Evolutionary conservation across 139 green algal genomes (phyloP), one percentile per base, ranked within the genome.

Genomic region (Chlorella sp.): DNA sequence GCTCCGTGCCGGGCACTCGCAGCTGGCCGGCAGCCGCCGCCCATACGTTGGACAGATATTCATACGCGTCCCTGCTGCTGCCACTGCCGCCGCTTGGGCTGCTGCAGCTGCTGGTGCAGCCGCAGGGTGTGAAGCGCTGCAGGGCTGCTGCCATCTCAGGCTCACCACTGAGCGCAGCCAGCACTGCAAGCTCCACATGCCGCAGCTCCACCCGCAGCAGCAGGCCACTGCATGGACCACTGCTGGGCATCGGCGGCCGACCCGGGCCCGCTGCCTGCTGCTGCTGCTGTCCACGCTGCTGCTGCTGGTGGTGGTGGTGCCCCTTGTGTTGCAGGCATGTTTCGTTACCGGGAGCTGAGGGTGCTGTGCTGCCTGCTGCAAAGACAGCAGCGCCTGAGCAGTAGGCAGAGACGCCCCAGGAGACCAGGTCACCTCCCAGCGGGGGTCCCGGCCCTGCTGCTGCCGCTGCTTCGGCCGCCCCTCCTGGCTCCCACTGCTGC

Each of bases 121-220:
- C 30, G 64, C 16, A 60, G n/a, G 60, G 38, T 39, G 83, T 38
- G 32, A 38, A 65, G 12, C 51, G 51, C 51, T 21, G 51, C 11
- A 60, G 55, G 26, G 57, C 83, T 47, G 64, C 76, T 6, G 21
- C 38, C 65, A 87, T 36, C 18, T 64, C 83, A 1, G 67, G 65
- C 36, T 87, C 41, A 15, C 51, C n/a, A 51, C 70, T 87, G 18
- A 87, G 34, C 20, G 75, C 57, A 4, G 83, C 83, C 25, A 87
- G 83, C 26, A 74, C 57, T 2, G 65, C 57, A 20, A 88, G 84
- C 71, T 88, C 74, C 7, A 60, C 41, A 38, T 79, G 30, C 57
- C 25, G 64, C 38, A 88, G 23, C 39, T 80, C 57, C 5, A 80
- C 25, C 3, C 32, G 28, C 56, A 88, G 18, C 18, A 74, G 60